These are phyloP conservation scores for Lachancea thermotolerans DNA, from an alignment of 805 yeast species.

Conservation along the genomic window DNA sequence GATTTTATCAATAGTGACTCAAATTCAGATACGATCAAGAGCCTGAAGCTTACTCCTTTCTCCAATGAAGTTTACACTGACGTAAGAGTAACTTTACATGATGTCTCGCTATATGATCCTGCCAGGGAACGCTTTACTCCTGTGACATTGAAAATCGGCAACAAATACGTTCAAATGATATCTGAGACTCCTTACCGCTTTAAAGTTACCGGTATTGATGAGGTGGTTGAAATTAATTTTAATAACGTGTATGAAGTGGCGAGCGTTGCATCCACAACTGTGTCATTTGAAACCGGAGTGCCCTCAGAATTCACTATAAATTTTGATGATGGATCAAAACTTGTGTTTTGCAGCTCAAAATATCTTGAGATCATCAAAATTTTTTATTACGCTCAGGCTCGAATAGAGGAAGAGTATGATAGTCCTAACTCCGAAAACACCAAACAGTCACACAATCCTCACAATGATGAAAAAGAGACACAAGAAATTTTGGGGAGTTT, in stretches of 20 bases:
- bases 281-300: slow-evolving; percentile 40
- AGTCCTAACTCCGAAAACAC: slow-evolving; percentile 12
- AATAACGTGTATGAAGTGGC: slow-evolving; percentile 40
- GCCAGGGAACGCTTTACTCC: slow-evolving; percentile 47
- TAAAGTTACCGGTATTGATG: slow-evolving; percentile 31
- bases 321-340: slow-evolving; percentile 29
- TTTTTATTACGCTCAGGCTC: slow-evolving; percentile 58
- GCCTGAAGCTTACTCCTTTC: slow-evolving; percentile 39
- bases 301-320: slow-evolving; percentile 45
- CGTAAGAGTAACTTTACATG: slow-evolving; percentile 45
- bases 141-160: slow-evolving; percentile 61
- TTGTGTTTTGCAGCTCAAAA: slow-evolving; percentile 44
- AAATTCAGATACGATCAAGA: slow-evolving; percentile 38
- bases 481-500: slow-evolving; percentile 49
- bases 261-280: slow-evolving; percentile 35
- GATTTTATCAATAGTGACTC: slow-evolving; percentile 42
- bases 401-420: slow-evolving; percentile 35
- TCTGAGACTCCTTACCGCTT: slow-evolving; percentile 39
- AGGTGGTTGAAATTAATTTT: slow-evolving; percentile 32
- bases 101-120: slow-evolving; percentile 46
- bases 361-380: slow-evolving; percentile 63
- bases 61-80: slow-evolving; percentile 40
- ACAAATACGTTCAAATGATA: slow-evolving; percentile 54
- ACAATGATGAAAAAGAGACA: slow-evolving; percentile 26
- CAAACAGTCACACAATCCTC: slow-evolving; percentile 9